Conservation (phyloP, 495 filamentous ascomycete species). For the Neurospora tetrasperma region DNA sequence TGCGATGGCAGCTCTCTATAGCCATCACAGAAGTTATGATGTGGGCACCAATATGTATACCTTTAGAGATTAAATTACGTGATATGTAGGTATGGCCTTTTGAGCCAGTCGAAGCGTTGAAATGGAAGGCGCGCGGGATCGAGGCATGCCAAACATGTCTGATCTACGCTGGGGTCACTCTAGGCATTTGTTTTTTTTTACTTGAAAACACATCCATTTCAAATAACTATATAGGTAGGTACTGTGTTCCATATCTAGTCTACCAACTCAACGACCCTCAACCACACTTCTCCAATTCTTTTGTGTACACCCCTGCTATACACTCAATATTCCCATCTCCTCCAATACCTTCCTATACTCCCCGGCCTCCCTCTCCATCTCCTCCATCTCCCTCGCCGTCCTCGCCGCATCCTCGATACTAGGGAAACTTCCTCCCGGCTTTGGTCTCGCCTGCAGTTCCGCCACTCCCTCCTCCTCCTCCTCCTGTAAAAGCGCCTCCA, state of each 20-base stretch:
- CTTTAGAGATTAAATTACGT: background rate
- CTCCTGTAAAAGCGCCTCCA: background rate
- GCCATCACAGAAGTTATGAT: too few species aligned
- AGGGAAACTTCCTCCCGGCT: constrained; percentile 37
- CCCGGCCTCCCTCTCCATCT: constrained; percentile 73
- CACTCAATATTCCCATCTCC: constrained; percentile 18
- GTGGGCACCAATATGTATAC: background rate
- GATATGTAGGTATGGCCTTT: background rate
- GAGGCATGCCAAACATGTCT: too few species aligned
- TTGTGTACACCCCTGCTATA: background rate
- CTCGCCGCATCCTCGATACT: constrained; percentile 58
- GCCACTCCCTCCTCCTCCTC: background rate
- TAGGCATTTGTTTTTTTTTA: background rate
- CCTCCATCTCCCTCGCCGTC: constrained; percentile 54
- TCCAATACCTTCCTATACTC: constrained; percentile 41
- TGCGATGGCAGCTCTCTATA: too few species aligned
- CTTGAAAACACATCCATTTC: background rate
- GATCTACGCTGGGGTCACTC: background rate
- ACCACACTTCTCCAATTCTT: background rate
- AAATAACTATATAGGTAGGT: background rate
- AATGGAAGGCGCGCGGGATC: too few species aligned
- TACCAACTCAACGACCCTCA: background rate
- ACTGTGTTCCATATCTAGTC: background rate
- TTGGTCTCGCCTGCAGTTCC: constrained; percentile 17
- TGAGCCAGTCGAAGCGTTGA: too few species aligned